Percentiles rank a stretch among this genome's conserved stretches.
Conservation (phyloP, 768 basidiomycete genomes). For the Hortiboletus flavorubellus region DNA sequence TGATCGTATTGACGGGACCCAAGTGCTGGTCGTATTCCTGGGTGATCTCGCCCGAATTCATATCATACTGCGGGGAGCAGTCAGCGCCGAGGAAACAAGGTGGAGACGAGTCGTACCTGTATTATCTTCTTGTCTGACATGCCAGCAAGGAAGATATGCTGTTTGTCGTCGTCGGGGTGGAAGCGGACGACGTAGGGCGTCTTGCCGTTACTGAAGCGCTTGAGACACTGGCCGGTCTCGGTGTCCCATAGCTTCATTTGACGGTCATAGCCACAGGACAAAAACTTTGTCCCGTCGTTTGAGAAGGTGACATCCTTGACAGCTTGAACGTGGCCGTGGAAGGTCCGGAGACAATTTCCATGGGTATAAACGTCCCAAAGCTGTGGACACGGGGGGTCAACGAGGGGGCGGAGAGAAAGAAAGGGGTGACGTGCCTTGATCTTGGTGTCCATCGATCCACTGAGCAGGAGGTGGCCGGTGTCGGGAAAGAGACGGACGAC, state of each 20-base stretch:
- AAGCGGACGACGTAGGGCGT: constrained; percentile 94
- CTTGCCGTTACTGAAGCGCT: constrained; percentile 97
- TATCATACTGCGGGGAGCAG: constrained; percentile 70
- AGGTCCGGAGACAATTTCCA: constrained; percentile 94
- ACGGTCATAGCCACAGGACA: constrained; percentile 93
- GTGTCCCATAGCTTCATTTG: constrained; percentile 99
- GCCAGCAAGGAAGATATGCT: constrained; percentile 93
- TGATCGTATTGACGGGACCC: constrained; percentile 97
- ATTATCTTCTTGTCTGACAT: constrained; percentile 99
- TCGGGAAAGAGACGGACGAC: constrained; percentile 89
- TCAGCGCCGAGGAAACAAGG: background rate
- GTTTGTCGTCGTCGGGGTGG: constrained; percentile 95
- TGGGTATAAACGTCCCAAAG: constrained; percentile 98
- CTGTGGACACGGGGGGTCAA: constrained; percentile 39
- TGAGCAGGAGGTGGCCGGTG: constrained; percentile 89
- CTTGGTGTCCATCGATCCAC: constrained; percentile 97
- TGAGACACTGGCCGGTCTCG: constrained; percentile 95
- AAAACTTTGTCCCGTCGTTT: constrained; percentile 84
- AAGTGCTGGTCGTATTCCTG: constrained; percentile 99
- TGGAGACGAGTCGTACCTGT: constrained; percentile 54
- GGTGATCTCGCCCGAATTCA: constrained; percentile 89
- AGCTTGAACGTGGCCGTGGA: constrained; percentile 94
- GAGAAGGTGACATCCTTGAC: constrained; percentile 97
- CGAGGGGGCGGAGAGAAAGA: background rate
- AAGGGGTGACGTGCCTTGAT: constrained; percentile 66